Conservation (phyloP, 495 filamentous ascomycete species). For the Neurospora tetraspora region DNA sequence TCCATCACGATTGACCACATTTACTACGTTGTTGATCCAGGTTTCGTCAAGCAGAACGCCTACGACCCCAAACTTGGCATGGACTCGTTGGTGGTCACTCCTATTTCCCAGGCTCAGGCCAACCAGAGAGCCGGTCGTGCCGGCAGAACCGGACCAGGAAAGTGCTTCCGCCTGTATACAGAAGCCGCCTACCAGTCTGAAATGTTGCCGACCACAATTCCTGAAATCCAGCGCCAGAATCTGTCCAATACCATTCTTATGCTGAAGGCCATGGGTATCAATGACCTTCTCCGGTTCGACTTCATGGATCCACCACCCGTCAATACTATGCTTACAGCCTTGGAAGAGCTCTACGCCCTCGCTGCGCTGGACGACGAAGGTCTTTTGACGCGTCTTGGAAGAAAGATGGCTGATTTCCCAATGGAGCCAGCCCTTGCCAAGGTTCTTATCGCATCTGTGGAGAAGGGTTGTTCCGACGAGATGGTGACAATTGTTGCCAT, state of each 20-base stretch:
- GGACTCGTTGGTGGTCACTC: slow-evolving; percentile 91
- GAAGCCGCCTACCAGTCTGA: slow-evolving; percentile 93
- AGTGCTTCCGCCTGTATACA: slow-evolving; percentile 93
- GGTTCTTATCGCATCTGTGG: slow-evolving; percentile 76
- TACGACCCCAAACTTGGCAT: slow-evolving; percentile 97
- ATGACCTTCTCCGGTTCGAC: slow-evolving; percentile 93
- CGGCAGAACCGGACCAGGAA: slow-evolving; percentile 89
- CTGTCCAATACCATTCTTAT: slow-evolving; percentile 92
- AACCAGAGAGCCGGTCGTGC: slow-evolving; percentile 91
- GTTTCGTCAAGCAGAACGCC: slow-evolving; percentile 95
- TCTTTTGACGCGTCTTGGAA: slow-evolving; percentile 79
- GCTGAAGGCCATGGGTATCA: slow-evolving; percentile 99
- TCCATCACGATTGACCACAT: slow-evolving; percentile 96
- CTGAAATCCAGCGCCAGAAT: slow-evolving; percentile 95
- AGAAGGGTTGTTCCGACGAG: slow-evolving; percentile 85
- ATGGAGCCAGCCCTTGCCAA: slow-evolving; percentile 83
- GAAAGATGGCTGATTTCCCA: slow-evolving; percentile 98
- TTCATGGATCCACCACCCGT: slow-evolving; percentile 97
- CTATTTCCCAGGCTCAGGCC: slow-evolving; percentile 92
- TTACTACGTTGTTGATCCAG: slow-evolving; percentile 94
- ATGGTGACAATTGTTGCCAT: slow-evolving; percentile 92
- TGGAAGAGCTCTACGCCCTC: slow-evolving; percentile 90
- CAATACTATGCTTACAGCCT: slow-evolving; percentile 92
- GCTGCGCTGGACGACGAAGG: slow-evolving; percentile 94
- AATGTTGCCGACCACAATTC: slow-evolving; percentile 92